Percentiles rank a stretch among this genome's conserved stretches.
Evolutionary conservation across 331 rosid genomes (phyloP).

Genomic region (Arachis monticola): DNA sequence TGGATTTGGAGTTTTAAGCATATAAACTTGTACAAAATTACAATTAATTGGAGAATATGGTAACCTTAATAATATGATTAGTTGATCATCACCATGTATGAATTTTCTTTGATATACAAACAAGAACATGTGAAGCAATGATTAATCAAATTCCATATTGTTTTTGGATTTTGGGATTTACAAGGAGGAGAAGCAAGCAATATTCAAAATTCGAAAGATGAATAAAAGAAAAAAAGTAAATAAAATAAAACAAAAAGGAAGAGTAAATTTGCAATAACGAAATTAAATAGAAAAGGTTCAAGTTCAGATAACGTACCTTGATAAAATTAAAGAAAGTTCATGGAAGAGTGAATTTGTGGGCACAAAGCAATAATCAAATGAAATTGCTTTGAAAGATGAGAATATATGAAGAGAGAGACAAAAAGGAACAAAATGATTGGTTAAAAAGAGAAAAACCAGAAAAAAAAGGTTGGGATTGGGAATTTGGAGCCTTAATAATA

Average conservation of each 20-base stretch:
- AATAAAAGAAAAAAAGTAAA: background rate
- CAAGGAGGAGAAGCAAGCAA: too few relatives aligned
- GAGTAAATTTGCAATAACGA: constrained; percentile 34
- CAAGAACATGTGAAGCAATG: constrained; percentile 38
- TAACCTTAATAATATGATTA: background rate
- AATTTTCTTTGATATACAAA: background rate
- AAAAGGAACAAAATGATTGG: constrained; percentile 3
- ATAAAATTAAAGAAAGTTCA: constrained; percentile 48
- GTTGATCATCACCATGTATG: background rate
- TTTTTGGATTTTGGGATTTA: background rate
- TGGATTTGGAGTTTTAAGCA: too few relatives aligned
- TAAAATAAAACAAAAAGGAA: constrained; percentile 34
- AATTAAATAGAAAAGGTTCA: constrained; percentile 33
- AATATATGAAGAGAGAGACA: constrained; percentile 39
- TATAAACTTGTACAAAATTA: too few relatives aligned
- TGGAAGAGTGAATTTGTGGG: constrained; percentile 52
- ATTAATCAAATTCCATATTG: constrained; percentile 17
- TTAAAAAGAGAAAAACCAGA: constrained; percentile 36
- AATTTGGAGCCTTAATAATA: constrained; percentile 35
- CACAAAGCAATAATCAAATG: constrained; percentile 21
- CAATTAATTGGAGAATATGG: too few relatives aligned
- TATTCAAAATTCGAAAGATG: background rate
- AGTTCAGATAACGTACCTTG: constrained; percentile 61
- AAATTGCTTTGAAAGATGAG: constrained; percentile 40
- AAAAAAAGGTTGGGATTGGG: constrained; percentile 4